These are phyloP conservation scores for Pleurotus salmoneostramineus DNA, from an alignment of 768 basidiomycete genomes.

Conservation along the genomic window DNA sequence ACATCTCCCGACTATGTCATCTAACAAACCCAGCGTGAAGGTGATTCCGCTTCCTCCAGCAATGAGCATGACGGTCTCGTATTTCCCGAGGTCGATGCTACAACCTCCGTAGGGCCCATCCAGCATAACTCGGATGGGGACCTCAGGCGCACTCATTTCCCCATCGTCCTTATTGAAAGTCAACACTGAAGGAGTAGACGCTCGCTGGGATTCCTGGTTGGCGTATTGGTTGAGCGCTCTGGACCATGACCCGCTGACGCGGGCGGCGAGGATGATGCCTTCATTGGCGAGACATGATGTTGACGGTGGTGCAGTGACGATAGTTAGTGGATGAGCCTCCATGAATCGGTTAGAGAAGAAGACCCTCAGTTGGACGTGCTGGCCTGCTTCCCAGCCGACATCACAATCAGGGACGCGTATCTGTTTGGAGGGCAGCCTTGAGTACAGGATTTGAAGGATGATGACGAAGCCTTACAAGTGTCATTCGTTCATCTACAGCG, in stretches of 20 bases:
- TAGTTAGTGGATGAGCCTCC: conserved; percentile 80
- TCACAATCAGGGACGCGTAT: conserved; percentile 55
- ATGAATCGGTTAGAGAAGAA: conserved; percentile 60
- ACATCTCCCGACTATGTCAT: conserved; percentile 74
- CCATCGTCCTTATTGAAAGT: conserved; percentile 7
- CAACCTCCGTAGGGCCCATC: conserved; percentile 90
- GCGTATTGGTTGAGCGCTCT: conserved; percentile 58
- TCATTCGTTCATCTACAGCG: conserved; percentile 63
- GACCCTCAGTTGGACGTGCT: conserved; percentile 70
- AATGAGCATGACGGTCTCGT: conserved; percentile 70
- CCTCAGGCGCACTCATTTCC: conserved; percentile 11
- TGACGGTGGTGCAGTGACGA: conserved; percentile 61
- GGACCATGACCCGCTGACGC: conserved; percentile 74
- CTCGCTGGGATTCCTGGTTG: conserved; percentile 23
- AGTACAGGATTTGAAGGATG: conserved; percentile 29
- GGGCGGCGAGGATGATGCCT: conserved; percentile 62
- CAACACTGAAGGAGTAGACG: neutral
- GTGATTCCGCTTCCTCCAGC: conserved; percentile 86
- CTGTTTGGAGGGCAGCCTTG: conserved; percentile 30
- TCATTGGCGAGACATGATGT: conserved; percentile 31
- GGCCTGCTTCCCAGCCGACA: conserved; percentile 74
- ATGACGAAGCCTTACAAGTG: conserved; percentile 47
- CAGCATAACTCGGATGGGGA: conserved; percentile 66
- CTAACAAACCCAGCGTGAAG: conserved; percentile 76
- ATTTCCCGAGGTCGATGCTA: conserved; percentile 61